Evolutionary conservation across 208 protist species (phyloP), one percentile per base, ranked within the genome.

Genomic region (Leishmania lainsoni): DNA sequence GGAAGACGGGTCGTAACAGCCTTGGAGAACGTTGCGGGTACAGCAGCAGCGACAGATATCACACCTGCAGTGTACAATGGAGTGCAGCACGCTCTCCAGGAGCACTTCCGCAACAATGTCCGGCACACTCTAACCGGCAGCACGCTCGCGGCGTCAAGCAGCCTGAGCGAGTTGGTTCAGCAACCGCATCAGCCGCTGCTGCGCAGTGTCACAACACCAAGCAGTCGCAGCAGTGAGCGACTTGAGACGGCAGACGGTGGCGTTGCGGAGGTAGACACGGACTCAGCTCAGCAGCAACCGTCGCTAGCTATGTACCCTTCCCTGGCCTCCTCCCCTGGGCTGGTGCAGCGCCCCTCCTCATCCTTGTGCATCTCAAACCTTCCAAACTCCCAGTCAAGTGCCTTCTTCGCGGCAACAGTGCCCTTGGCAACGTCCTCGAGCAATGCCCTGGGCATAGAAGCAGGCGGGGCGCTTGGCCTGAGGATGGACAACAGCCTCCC

Each of bases 61-160:
- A 71, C 74, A 12, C 73, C 82, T 16, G 73, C 73, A 2, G 65
- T 86, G 39, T 86, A 79, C 78, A 81, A 52, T 35, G 82, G 82
- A 14, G 78, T 86, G 42, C 82, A 86, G 54, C 78, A 81, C 29
- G 82, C 82, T 0, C 63, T 86, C 17, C 71, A 86, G 32, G 73
- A 75, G 48, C 82, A 86, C 82, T 86, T 86, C n/a, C 71, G 82
- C 3, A 75, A 82, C 58, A 86, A 79, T 26, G 78, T 86, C 45
- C 80, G 80, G 56, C 59, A 49, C 26, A 86, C 71, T 12, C 76
- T 86, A 22, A 82, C 71, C 5, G 78, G 48, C 14, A 52, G 78
- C 29, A 35, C 54, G 16, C 45, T 49, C 32, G 49, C 78, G 0
- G 66, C 16, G 45, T 66, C 61, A n/a, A 69, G 48, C 35, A 85